Base-by-base conservation (phyloP, 768 basidiomycete species). In the Boletus pseudo-olivaceus region DNA sequence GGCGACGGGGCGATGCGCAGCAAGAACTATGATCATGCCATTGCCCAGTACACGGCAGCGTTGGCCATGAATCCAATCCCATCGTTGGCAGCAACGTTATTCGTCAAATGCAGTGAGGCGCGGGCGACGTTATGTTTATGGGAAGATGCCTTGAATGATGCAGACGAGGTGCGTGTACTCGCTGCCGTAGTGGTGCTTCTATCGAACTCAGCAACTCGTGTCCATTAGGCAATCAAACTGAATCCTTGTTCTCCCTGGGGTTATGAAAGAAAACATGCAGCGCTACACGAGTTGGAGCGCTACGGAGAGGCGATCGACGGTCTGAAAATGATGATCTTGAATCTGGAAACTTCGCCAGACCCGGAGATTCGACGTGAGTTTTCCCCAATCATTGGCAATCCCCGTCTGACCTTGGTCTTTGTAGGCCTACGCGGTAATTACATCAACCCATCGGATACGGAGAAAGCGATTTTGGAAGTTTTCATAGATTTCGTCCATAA, bases 41-140 rank as follows among this genome's bases (percentile, higher is more conserved):
- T 57, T 37, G 7, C 35, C 1, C 39, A 29, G 9, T 65, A 64
- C n/a, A 59, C 63, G 12, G 49, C 20, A 3, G 63, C 47, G 4
- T 40, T 64, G 46, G n/a, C 20, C 8, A 34, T 55, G 1, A 29
- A 27, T 32, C 54, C 35, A 4, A 4, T 34, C 17, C 7, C 6
- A 15, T 38, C 7, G 7, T n/a, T 12, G 1, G 7, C 17, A 26
- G 32, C 11, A 4, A 32, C 27, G 7, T 26, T 64, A 1, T 53
- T 62, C 19, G 39, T 54, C 33, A 64, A 62, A 37, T 53, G 63
- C 2, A 56, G 63, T 23, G 23, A 62, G 4, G 63, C 63, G 0
- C 40, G 38, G 2, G 40, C 20, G 2, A 42, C 19, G 9, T 54
- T 29, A 27, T 40, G 15, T 29, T 50, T 27, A 12, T 65, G 56